Percentiles rank a stretch among this genome's conserved stretches.
phyloP scores from a whole-genome alignment of 2,329 filamentous ascomycete species.

The Parafenestella ontariensis region DNA sequence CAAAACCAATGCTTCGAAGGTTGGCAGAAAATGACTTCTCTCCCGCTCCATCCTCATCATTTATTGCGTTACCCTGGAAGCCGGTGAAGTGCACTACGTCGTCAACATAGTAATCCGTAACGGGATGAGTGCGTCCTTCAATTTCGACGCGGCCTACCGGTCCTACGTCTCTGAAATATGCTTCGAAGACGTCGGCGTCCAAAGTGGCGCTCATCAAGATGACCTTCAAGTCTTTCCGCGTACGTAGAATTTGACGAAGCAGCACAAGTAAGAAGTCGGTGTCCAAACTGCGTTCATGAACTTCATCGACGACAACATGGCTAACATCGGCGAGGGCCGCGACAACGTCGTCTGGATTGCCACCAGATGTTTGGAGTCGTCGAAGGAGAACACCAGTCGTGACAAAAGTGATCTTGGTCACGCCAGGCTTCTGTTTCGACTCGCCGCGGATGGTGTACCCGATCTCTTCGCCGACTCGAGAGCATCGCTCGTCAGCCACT shows the following conservation, averaged over 20 bases:
- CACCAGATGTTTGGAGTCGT: conserved; percentile 88
- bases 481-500: conserved; percentile 90
- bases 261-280: conserved; percentile 93
- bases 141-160: conserved; percentile 85
- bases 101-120: conserved; percentile 88
- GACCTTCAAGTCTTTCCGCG: conserved; percentile 80
- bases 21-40: conserved; percentile 53
- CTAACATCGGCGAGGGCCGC: conserved; percentile 87
- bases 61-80: conserved; percentile 62
- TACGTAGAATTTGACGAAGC: conserved; percentile 78
- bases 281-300: conserved; percentile 93
- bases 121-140: conserved; percentile 85
- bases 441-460: conserved; percentile 93
- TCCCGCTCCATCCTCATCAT: conserved; percentile 60
- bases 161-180: conserved; percentile 78
- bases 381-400: conserved; percentile 93
- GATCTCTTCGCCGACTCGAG: conserved; percentile 81
- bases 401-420: conserved; percentile 92
- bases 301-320: conserved; percentile 94
- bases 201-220: conserved; percentile 97
- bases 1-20: conserved; percentile 64
- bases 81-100: conserved; percentile 82
- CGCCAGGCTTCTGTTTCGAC: conserved; percentile 71
- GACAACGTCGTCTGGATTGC: conserved; percentile 78
- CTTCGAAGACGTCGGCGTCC: conserved; percentile 82